These are phyloP conservation scores for Torulaspora globosa DNA, from an alignment of 1,139 yeast species.

Conservation along the genomic window DNA sequence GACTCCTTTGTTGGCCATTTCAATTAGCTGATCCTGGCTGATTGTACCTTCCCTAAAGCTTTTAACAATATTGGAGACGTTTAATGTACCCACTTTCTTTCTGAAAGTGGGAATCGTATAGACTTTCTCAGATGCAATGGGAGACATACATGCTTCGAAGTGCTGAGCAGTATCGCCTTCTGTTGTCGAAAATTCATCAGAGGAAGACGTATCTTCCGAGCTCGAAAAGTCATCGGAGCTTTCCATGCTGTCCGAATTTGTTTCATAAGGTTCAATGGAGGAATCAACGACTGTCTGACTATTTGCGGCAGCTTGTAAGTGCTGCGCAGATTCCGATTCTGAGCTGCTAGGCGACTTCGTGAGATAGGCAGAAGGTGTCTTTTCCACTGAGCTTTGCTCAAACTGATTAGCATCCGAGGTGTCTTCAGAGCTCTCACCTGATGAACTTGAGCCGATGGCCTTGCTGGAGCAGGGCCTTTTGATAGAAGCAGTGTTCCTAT, in stretches of 20 bases:
- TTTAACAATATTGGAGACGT: conserved; percentile 22
- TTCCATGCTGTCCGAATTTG: conserved; percentile 2
- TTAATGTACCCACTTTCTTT: conserved; percentile 15
- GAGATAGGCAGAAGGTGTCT: conserved; percentile 11
- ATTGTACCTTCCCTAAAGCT: conserved; percentile 22
- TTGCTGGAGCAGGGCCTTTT: conserved; percentile 6
- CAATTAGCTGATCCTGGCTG: conserved; percentile 18
- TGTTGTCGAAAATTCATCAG: not conserved
- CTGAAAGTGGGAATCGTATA: conserved; percentile 31
- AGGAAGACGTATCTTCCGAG: not conserved
- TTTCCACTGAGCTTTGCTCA: conserved; percentile 10
- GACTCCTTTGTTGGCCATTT: conserved; percentile 14
- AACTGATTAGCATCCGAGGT: not conserved
- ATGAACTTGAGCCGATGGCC: conserved; percentile 4
- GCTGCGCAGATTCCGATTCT: not conserved
- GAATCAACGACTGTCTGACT: not conserved
- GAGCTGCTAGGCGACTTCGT: not conserved
- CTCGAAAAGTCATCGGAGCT: conserved; percentile 1
- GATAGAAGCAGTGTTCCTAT: not conserved
- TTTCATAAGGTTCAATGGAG: not conserved
- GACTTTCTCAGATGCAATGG: conserved; percentile 13
- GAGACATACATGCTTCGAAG: conserved; percentile 2
- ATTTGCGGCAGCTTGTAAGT: not conserved
- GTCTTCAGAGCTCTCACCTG: conserved; percentile 6
- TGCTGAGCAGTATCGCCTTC: conserved; percentile 1